A percentile compares a stretch with the other conserved stretches of the same genome.
Conservation (phyloP, 805 yeast genomes). For the Starmerella gropengiesseri region DNA sequence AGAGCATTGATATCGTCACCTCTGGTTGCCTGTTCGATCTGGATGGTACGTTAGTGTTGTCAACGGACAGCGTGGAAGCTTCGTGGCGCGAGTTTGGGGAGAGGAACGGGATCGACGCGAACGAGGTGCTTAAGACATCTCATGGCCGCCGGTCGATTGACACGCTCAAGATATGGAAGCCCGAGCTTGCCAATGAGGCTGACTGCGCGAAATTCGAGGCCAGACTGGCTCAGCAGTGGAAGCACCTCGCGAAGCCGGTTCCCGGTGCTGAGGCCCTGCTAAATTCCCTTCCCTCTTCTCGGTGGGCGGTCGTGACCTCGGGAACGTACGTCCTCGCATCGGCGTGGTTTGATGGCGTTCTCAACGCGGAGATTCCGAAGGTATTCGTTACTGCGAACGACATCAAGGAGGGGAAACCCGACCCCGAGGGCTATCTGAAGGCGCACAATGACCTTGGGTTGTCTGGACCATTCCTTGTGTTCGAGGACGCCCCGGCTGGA, state of each 20-base stretch:
- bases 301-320: slow-evolving; percentile 80
- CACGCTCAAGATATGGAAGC: slow-evolving; percentile 61
- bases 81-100: slow-evolving; percentile 69
- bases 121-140: slow-evolving; percentile 57
- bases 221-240: slow-evolving; percentile 58
- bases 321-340: slow-evolving; percentile 70
- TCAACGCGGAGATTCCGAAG: slow-evolving; percentile 52
- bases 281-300: slow-evolving; percentile 32
- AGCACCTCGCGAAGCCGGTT: slow-evolving; percentile 61
- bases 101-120: slow-evolving; percentile 59
- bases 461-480: slow-evolving; percentile 38
- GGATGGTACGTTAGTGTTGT: slow-evolving; percentile 77
- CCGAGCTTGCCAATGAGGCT: slow-evolving; percentile 57
- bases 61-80: slow-evolving; percentile 71
- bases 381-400: slow-evolving; percentile 74
- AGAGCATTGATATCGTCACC: slow-evolving; percentile 28
- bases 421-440: slow-evolving; percentile 65
- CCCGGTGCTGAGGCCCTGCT: slow-evolving; percentile 59
- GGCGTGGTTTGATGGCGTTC: slow-evolving; percentile 60
- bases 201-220: slow-evolving; percentile 59
- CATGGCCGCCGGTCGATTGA: slow-evolving; percentile 83
- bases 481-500: slow-evolving; percentile 88
- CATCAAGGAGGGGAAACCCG: slow-evolving; percentile 72
- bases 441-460: slow-evolving; percentile 32
- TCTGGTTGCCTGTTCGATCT: slow-evolving; percentile 62